These are phyloP conservation scores for Phymatotrichopsis omnivora DNA, from an alignment of 2,329 filamentous ascomycete species.

Conservation along the genomic window DNA sequence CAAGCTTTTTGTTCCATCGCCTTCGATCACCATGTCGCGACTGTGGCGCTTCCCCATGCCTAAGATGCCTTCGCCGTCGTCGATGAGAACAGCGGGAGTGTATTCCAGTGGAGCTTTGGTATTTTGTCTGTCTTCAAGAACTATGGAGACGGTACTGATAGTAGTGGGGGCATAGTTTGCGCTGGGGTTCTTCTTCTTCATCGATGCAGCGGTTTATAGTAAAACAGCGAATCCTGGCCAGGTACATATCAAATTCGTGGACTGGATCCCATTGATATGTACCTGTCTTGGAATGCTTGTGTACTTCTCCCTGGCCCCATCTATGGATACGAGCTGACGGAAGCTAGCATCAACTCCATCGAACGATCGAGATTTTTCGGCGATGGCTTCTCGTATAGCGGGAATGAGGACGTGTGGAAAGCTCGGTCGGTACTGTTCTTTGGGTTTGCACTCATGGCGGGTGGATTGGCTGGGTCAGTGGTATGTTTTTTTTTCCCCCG, in stretches of 20 bases:
- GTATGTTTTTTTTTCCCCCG: slow-evolving; percentile 35
- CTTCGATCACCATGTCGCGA: slow-evolving; percentile 44
- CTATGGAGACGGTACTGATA: background rate
- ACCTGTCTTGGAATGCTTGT: slow-evolving; percentile 59
- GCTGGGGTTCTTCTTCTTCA: slow-evolving; percentile 58
- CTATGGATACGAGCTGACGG: background rate
- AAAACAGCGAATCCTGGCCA: slow-evolving; percentile 52
- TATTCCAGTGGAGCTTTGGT: slow-evolving; percentile 57
- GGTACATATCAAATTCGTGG: slow-evolving; percentile 58
- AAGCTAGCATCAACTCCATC: slow-evolving; percentile 51
- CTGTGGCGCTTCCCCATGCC: slow-evolving; percentile 60
- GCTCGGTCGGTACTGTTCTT: slow-evolving; percentile 57
- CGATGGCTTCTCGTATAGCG: slow-evolving; percentile 55
- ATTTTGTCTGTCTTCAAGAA: slow-evolving; percentile 25
- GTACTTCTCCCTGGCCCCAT: slow-evolving; percentile 16
- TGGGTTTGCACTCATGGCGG: slow-evolving; percentile 58
- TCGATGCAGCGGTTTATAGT: slow-evolving; percentile 56
- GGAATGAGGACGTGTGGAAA: slow-evolving; percentile 60
- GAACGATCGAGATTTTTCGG: slow-evolving; percentile 56
- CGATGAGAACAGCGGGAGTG: slow-evolving; percentile 53
- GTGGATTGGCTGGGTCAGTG: slow-evolving; percentile 56
- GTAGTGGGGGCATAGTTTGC: slow-evolving; percentile 57
- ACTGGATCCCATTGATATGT: slow-evolving; percentile 64
- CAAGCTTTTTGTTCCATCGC: too few relatives aligned
- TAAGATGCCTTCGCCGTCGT: slow-evolving; percentile 55